These are phyloP conservation scores for Scutellaria minor DNA, from an alignment of 257 asterid species.

Conservation along the genomic window DNA sequence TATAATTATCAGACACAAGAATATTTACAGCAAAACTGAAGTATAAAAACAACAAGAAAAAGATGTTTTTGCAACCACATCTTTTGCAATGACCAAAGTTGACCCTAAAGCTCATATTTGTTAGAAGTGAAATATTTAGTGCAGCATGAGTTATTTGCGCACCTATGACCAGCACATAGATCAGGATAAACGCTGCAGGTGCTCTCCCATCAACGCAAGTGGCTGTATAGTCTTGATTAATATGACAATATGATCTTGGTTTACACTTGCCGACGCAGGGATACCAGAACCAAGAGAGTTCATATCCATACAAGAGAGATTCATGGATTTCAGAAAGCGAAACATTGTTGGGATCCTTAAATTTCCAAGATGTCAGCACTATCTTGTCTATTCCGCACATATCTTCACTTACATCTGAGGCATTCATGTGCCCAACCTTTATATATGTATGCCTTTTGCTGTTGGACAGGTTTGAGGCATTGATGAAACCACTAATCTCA, in stretches of 20 bases:
- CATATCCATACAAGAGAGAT: slow-evolving; percentile 18
- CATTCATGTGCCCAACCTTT: slow-evolving; percentile 8
- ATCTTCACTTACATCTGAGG: background rate
- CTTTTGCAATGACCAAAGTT: background rate
- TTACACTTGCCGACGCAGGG: background rate
- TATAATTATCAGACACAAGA: background rate
- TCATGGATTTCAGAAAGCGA: slow-evolving; percentile 17
- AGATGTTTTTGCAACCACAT: background rate
- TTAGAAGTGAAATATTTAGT: background rate
- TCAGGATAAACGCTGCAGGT: background rate
- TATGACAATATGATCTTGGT: background rate
- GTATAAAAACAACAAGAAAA: background rate
- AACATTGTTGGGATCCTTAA: background rate
- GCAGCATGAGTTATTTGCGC: background rate
- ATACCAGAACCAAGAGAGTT: background rate
- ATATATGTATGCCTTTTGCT: background rate
- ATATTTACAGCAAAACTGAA: background rate
- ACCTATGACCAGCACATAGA: background rate
- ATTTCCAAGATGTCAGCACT: slow-evolving; percentile 23
- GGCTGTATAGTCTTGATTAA: background rate
- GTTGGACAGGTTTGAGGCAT: no score
- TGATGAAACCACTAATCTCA: no score
- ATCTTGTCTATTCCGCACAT: background rate
- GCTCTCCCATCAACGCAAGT: no score
- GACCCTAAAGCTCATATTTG: no score